A percentile compares a stretch with the other conserved stretches of the same genome.
Evolutionary conservation across 495 filamentous ascomycete genomes (phyloP).

Genomic region (Hypoxylon lienhwacheense): DNA sequence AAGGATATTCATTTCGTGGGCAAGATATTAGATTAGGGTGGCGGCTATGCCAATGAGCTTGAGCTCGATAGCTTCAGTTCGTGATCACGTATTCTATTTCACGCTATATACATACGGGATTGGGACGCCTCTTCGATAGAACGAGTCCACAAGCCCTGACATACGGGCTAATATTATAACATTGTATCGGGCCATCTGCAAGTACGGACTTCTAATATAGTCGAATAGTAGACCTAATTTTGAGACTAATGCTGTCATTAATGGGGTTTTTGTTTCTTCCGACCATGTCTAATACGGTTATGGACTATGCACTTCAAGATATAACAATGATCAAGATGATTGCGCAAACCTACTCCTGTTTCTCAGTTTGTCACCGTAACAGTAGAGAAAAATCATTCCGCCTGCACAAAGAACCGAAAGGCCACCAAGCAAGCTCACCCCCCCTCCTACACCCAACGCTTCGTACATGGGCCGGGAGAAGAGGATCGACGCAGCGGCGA

Average conservation of each 20-base stretch:
- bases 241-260: conserved; percentile 4
- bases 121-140: conserved; percentile 1
- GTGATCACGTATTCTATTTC: conserved; percentile 5
- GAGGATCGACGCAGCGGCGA: conserved; percentile 60
- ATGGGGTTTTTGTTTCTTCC: background rate
- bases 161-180: conserved; percentile 25
- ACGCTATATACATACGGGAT: conserved; percentile 9
- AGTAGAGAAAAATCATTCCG: conserved; percentile 23
- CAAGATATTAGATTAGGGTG: conserved; percentile 5
- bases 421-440: conserved; percentile 61
- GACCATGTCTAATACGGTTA: background rate
- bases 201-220: conserved; percentile 18
- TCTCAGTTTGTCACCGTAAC: conserved; percentile 26
- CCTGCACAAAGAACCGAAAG: conserved; percentile 19
- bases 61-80: background rate
- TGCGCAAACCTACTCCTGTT: conserved; percentile 28
- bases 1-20: conserved; percentile 2
- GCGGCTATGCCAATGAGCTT: conserved; percentile 4
- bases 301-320: conserved; percentile 2
- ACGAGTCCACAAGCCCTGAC: conserved; percentile 9
- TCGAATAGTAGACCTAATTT: conserved; percentile 19
- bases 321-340: conserved; percentile 15
- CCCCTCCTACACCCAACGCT: conserved; percentile 59
- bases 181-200: conserved; percentile 23
- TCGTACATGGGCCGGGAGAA: conserved; percentile 58